Percentiles rank a stretch among this genome's conserved stretches.
These are phyloP conservation scores for Primulina tabacum DNA, from an alignment of 257 asterid species.

Conservation along the genomic window DNA sequence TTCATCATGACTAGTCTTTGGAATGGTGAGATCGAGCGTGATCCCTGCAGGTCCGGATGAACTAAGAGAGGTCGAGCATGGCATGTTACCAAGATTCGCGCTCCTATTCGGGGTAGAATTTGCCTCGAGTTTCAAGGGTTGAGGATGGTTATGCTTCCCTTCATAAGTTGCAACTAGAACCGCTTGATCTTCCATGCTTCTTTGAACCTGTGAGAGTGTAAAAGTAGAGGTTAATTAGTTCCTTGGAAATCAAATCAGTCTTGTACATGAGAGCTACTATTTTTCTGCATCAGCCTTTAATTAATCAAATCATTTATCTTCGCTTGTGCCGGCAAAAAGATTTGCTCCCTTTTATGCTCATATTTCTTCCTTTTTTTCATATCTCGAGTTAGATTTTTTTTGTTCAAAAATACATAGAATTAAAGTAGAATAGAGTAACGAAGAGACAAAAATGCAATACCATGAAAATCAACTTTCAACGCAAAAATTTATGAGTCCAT, in stretches of 20 bases:
- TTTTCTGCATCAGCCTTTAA: too few relatives aligned
- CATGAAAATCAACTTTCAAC: too few relatives aligned
- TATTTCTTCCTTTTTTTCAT: too few relatives aligned
- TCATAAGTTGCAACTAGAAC: slow-evolving; percentile 74
- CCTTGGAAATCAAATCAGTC: not conserved
- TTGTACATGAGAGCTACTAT: not conserved
- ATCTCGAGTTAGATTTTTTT: too few relatives aligned
- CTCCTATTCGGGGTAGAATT: slow-evolving; percentile 28
- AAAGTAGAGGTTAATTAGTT: not conserved
- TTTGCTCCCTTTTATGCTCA: too few relatives aligned
- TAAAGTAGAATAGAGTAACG: too few relatives aligned
- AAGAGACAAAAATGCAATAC: too few relatives aligned
- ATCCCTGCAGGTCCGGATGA: slow-evolving; percentile 40
- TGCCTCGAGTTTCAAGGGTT: slow-evolving; percentile 53
- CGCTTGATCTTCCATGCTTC: slow-evolving; percentile 73
- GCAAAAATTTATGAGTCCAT: too few relatives aligned
- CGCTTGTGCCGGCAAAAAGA: too few relatives aligned
- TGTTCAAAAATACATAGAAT: too few relatives aligned
- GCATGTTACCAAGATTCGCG: slow-evolving; percentile 33
- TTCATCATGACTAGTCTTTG: slow-evolving; percentile 29
- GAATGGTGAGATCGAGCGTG: slow-evolving; percentile 61
- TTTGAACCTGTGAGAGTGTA: slow-evolving; percentile 52
- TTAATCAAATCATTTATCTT: too few relatives aligned
- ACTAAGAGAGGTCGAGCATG: slow-evolving; percentile 27
- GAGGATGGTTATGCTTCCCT: slow-evolving; percentile 84